These are phyloP conservation scores for Cryomyces minteri DNA, from an alignment of 495 filamentous ascomycete genomes.

Conservation along the genomic window DNA sequence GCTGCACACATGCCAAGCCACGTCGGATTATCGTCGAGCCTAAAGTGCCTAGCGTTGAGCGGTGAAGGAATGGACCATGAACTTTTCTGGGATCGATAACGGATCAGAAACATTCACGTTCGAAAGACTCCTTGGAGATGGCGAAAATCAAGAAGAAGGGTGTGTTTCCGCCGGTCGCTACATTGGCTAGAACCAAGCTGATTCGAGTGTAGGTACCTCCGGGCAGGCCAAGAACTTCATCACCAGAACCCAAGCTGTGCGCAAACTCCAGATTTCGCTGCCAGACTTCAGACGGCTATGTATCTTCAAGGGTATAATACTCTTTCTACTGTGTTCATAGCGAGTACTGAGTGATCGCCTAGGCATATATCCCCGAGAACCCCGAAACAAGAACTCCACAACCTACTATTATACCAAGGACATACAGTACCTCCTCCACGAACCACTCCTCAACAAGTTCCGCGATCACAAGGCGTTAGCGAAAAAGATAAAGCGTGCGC, in stretches of 20 bases:
- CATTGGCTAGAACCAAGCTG: background rate
- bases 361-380: conserved; percentile 94
- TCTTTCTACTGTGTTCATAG: background rate
- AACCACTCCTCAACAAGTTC: conserved; percentile 89
- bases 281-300: conserved; percentile 95
- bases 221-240: conserved; percentile 98
- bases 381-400: conserved; percentile 82
- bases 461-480: conserved; percentile 88
- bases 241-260: conserved; percentile 85
- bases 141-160: conserved; percentile 87
- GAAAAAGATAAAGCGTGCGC: conserved; percentile 85
- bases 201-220: conserved; percentile 40
- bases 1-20: too few relatives aligned
- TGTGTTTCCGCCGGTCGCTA: conserved; percentile 18
- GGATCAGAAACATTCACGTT: too few relatives aligned
- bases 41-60: too few relatives aligned
- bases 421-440: conserved; percentile 93
- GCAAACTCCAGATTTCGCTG: conserved; percentile 91
- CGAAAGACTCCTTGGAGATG: conserved; percentile 29
- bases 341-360: background rate
- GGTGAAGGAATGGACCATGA: too few relatives aligned
- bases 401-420: conserved; percentile 99
- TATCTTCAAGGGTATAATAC: conserved; percentile 74
- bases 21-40: too few relatives aligned
- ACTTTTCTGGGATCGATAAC: too few relatives aligned